phyloP scores from a whole-genome alignment of 805 yeast species.

The Starmerella floris region DNA sequence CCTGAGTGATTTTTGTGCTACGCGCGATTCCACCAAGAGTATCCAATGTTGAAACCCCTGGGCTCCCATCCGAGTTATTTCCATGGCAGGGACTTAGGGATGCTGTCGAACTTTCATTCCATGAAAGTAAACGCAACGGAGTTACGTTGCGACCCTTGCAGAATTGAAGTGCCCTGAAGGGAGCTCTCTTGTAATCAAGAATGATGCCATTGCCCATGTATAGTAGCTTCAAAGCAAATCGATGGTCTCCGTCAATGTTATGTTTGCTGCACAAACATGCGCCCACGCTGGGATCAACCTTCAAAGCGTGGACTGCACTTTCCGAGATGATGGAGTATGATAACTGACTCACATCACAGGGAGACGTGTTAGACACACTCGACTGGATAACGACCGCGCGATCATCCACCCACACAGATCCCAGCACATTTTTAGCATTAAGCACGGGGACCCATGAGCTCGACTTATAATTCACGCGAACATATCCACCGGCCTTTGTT shows the following conservation, averaged over 20 bases:
- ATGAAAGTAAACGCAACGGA: not conserved
- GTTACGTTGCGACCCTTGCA: not conserved
- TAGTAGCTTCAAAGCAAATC: slow-evolving; percentile 9
- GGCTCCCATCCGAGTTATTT: not conserved
- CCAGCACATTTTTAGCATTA: slow-evolving; percentile 12
- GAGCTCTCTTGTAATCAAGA: slow-evolving; percentile 16
- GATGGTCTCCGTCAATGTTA: slow-evolving; percentile 7
- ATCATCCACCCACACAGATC: slow-evolving; percentile 7
- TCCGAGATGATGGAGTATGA: slow-evolving; percentile 6
- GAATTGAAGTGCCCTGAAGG: slow-evolving; percentile 10
- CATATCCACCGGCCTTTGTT: slow-evolving; percentile 9
- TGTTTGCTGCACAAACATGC: slow-evolving; percentile 11
- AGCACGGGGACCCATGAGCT: slow-evolving; percentile 13
- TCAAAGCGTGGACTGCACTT: slow-evolving; percentile 10
- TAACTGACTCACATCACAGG: slow-evolving; percentile 1
- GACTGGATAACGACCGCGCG: slow-evolving; percentile 8
- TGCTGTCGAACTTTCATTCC: no score
- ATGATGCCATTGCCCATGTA: slow-evolving; percentile 7
- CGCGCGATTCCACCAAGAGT: slow-evolving; percentile 2
- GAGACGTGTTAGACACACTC: not conserved
- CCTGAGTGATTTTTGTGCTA: slow-evolving; percentile 4
- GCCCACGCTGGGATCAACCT: slow-evolving; percentile 7
- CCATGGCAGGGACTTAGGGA: no score
- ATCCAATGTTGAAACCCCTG: no score
- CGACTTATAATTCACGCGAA: slow-evolving; percentile 12